Percentiles rank a stretch among this genome's conserved stretches.
Conservation (phyloP, 139 green algal species). For the Chlorella sorokiniana region DNA sequence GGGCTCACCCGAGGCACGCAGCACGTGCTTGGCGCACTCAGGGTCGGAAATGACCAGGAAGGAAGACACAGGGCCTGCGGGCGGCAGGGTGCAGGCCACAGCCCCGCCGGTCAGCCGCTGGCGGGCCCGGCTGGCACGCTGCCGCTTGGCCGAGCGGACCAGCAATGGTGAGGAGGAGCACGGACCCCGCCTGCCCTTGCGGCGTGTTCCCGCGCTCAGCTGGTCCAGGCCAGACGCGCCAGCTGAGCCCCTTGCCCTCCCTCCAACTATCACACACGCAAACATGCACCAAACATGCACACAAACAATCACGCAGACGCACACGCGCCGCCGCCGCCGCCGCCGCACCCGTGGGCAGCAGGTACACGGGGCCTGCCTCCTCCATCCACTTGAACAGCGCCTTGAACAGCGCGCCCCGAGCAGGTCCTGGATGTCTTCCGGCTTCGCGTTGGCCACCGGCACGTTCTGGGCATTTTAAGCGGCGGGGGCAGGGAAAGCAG, state of each 20-base stretch:
- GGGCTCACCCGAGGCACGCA: constrained; percentile 59
- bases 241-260: too few relatives aligned
- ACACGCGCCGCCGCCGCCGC: background rate
- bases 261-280: too few relatives aligned
- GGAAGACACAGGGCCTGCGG: constrained; percentile 77
- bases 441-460: constrained; percentile 94
- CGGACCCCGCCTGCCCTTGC: too few relatives aligned
- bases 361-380: constrained; percentile 93
- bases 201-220: too few relatives aligned
- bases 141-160: too few relatives aligned
- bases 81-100: background rate
- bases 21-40: constrained; percentile 92
- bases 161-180: too few relatives aligned
- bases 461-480: constrained; percentile 86
- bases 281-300: background rate
- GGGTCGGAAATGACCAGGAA: constrained; percentile 95
- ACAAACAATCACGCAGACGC: background rate
- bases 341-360: constrained; percentile 79
- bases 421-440: constrained; percentile 96
- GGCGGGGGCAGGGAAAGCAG: background rate
- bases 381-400: constrained; percentile 87
- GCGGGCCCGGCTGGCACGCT: too few relatives aligned
- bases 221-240: too few relatives aligned
- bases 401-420: constrained; percentile 97
- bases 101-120: too few relatives aligned